Conservation (phyloP, 2,329 filamentous ascomycete species). For the Aspergillus sp. region DNA sequence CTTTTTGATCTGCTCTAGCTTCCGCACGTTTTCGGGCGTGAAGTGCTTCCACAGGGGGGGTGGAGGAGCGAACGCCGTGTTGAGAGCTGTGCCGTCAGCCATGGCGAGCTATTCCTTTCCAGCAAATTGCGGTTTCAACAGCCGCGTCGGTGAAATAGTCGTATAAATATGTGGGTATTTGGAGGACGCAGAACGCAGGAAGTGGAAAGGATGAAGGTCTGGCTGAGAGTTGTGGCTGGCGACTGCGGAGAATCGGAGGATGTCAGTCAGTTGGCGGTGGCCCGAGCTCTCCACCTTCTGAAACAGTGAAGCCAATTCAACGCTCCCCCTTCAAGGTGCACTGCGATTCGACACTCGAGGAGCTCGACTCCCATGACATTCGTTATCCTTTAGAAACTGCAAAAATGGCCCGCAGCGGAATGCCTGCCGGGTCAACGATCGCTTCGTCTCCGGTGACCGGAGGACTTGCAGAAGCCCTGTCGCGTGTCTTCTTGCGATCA, state of each 20-base stretch:
- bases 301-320: not conserved
- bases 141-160: not conserved
- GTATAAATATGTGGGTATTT: not conserved
- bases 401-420: slow-evolving; percentile 30
- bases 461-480: slow-evolving; percentile 49
- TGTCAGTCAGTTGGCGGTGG: slow-evolving; percentile 10
- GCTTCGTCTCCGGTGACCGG: slow-evolving; percentile 33
- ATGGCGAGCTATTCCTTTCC: slow-evolving; percentile 43
- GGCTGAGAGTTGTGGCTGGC: not conserved
- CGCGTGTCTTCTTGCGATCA: slow-evolving; percentile 63
- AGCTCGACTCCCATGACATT: slow-evolving; percentile 10
- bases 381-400: slow-evolving; percentile 2
- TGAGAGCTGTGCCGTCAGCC: slow-evolving; percentile 55
- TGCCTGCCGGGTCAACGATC: slow-evolving; percentile 25
- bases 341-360: slow-evolving; percentile 2
- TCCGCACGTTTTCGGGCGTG: slow-evolving; percentile 69
- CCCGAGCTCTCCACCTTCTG: slow-evolving; percentile 16
- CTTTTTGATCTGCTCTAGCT: slow-evolving; percentile 53
- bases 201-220: not conserved
- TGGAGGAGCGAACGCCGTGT: slow-evolving; percentile 77
- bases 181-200: too few species aligned
- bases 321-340: too few species aligned
- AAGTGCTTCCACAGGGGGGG: slow-evolving; percentile 90
- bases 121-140: not conserved
- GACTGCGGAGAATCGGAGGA: slow-evolving; percentile 17